Evolutionary conservation across 345 rosid species (phyloP).

Genomic region (Theobroma cacao): DNA sequence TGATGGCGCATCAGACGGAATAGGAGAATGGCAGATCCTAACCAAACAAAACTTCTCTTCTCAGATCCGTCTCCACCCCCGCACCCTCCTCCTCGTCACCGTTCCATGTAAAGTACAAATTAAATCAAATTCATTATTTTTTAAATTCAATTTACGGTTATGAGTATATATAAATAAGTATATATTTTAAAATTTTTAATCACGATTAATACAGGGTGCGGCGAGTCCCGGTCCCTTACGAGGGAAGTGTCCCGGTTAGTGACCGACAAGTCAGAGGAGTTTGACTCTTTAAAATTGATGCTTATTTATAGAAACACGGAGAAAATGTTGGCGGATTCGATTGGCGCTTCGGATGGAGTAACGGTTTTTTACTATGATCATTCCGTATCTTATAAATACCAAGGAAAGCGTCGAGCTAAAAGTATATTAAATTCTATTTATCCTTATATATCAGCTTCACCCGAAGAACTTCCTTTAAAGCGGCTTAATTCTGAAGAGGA

Average conservation of each 20-base stretch:
- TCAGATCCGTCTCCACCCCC: slow-evolving; percentile 72
- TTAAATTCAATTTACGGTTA: background rate
- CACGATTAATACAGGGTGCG: slow-evolving; percentile 61
- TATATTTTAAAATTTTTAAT: background rate
- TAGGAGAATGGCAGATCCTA: slow-evolving; percentile 60
- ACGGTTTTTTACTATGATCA: slow-evolving; percentile 60
- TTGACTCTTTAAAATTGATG: slow-evolving; percentile 54
- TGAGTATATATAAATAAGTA: background rate
- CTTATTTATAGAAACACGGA: slow-evolving; percentile 55
- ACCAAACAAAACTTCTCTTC: slow-evolving; percentile 77
- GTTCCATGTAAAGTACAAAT: slow-evolving; percentile 57
- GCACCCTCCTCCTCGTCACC: slow-evolving; percentile 70
- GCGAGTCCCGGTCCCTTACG: slow-evolving; percentile 79
- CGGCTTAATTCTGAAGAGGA: slow-evolving; percentile 42
- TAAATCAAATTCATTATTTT: background rate
- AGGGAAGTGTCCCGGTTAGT: slow-evolving; percentile 47
- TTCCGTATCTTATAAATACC: slow-evolving; percentile 60
- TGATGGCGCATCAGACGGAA: slow-evolving; percentile 18
- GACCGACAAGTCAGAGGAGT: slow-evolving; percentile 33
- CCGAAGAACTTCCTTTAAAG: slow-evolving; percentile 54
- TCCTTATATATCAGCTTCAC: slow-evolving; percentile 44
- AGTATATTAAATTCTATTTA: slow-evolving; percentile 50
- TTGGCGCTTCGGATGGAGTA: slow-evolving; percentile 56
- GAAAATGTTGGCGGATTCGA: slow-evolving; percentile 58
- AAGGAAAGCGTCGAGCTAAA: slow-evolving; percentile 61